Conservation (phyloP, 768 basidiomycete species). For the Cyathus striatus region DNA sequence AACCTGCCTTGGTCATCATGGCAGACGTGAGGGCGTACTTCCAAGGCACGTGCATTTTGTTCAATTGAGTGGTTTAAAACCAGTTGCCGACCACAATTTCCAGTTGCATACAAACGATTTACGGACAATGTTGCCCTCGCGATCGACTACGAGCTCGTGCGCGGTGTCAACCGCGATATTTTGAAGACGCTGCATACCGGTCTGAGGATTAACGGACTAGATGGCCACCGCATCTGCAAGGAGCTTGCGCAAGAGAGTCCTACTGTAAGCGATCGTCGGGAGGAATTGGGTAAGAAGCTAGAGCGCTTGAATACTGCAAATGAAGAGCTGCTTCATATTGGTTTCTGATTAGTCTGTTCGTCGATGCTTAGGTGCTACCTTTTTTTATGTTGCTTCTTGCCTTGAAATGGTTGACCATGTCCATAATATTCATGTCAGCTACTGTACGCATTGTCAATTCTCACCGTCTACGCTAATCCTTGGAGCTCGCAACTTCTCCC, state of each 20-base stretch:
- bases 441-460: too few species aligned
- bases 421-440: too few species aligned
- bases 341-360: too few species aligned
- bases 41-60: constrained; percentile 42
- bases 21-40: constrained; percentile 70
- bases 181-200: constrained; percentile 39
- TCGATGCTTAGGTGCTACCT: too few species aligned
- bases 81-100: constrained; percentile 18
- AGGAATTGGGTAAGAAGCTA: constrained; percentile 45
- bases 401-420: too few species aligned
- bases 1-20: constrained; percentile 60
- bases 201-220: constrained; percentile 45
- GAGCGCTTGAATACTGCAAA: constrained; percentile 44
- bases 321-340: constrained; percentile 25
- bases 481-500: too few species aligned
- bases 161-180: constrained; percentile 42
- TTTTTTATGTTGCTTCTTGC: too few species aligned
- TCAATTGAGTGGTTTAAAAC: constrained; percentile 7
- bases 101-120: constrained; percentile 59
- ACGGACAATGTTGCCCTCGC: constrained; percentile 51
- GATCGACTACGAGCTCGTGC: constrained; percentile 52
- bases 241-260: constrained; percentile 49
- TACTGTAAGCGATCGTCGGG: constrained; percentile 34
- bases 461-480: too few species aligned
- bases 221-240: constrained; percentile 41